Conservation (phyloP, 306 rosid genomes). For the Acacia melanoxylon region DNA sequence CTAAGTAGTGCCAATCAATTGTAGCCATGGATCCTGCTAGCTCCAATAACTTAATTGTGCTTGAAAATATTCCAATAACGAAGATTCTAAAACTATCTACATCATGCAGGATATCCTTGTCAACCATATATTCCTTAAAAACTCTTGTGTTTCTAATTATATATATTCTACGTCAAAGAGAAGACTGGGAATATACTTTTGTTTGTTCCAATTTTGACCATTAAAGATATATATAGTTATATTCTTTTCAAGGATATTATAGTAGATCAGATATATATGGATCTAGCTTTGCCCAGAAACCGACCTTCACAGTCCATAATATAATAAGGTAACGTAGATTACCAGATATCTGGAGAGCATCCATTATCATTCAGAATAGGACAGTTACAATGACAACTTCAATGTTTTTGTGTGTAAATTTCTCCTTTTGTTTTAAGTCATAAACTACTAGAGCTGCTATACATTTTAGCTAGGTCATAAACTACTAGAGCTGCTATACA, state of each 20-base stretch:
- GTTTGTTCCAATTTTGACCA: neutral
- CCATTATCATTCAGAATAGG: neutral
- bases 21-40: constrained; percentile 3
- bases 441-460: neutral
- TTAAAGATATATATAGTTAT: neutral
- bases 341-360: neutral
- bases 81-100: constrained; percentile 26
- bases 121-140: constrained; percentile 8
- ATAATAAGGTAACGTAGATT: neutral
- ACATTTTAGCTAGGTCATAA: neutral
- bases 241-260: neutral
- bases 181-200: neutral
- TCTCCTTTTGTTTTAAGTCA: neutral
- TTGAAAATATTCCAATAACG: neutral
- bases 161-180: neutral
- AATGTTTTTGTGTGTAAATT: neutral
- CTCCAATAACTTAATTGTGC: neutral
- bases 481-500: too few species aligned
- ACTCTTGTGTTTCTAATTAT: neutral
- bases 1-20: constrained; percentile 2
- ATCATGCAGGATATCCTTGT: constrained; percentile 9
- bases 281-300: neutral
- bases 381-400: neutral
- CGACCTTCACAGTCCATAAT: neutral
- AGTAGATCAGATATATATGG: neutral